Percentiles rank a stretch among this genome's conserved stretches.
These are phyloP conservation scores for Fusarium robinianum DNA, from an alignment of 2,329 filamentous ascomycete genomes.

Conservation along the genomic window DNA sequence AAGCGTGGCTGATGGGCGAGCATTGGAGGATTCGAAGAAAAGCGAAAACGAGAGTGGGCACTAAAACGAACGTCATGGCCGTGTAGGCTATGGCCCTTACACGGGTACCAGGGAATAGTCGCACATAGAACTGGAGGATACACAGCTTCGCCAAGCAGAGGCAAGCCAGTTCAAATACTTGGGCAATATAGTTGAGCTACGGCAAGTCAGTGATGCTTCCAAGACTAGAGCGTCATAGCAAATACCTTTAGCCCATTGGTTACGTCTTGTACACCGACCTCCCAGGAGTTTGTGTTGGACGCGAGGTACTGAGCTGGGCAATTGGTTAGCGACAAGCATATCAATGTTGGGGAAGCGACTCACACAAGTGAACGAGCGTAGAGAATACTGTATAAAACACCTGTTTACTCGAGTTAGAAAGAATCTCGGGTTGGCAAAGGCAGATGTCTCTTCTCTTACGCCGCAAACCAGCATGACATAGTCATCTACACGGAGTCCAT, in stretches of 20 bases:
- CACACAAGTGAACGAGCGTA: slow-evolving; percentile 20
- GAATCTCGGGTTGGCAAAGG: background rate
- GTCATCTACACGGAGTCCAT: slow-evolving; percentile 45
- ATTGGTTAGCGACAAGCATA: slow-evolving; percentile 1
- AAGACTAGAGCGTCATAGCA: no score
- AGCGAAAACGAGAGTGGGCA: slow-evolving; percentile 43
- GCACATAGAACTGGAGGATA: slow-evolving; percentile 46
- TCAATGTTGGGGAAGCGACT: background rate
- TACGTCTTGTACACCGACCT: slow-evolving; percentile 5
- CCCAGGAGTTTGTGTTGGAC: slow-evolving; percentile 5
- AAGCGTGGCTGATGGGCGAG: slow-evolving; percentile 42
- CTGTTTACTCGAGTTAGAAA: slow-evolving; percentile 15
- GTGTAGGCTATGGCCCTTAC: slow-evolving; percentile 43
- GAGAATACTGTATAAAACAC: slow-evolving; percentile 33
- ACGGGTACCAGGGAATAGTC: slow-evolving; percentile 41
- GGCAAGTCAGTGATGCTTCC: slow-evolving; percentile 3
- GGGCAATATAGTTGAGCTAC: slow-evolving; percentile 39
- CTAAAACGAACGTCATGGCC: slow-evolving; percentile 41
- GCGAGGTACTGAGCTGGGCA: slow-evolving; percentile 14
- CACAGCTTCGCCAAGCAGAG: slow-evolving; percentile 47
- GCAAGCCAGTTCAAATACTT: slow-evolving; percentile 44
- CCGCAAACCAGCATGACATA: slow-evolving; percentile 45
- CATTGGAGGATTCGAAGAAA: slow-evolving; percentile 50
- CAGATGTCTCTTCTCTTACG: slow-evolving; percentile 29
- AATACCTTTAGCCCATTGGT: slow-evolving; percentile 24